These are phyloP conservation scores for Pezicula carpinea DNA, from an alignment of 2,329 filamentous ascomycete species.

Conservation along the genomic window DNA sequence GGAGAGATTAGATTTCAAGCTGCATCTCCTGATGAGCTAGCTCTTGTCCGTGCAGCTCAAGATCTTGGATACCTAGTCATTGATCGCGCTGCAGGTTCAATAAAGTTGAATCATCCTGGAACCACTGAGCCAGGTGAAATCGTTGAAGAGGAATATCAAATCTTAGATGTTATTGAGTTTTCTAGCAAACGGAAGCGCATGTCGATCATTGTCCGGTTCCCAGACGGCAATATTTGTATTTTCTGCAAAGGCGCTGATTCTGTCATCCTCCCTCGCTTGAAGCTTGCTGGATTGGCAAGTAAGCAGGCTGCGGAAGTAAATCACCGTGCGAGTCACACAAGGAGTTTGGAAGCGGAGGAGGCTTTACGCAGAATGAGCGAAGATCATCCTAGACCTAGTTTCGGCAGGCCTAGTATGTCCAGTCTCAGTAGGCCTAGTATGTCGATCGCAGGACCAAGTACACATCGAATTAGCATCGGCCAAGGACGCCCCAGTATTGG, in stretches of 20 bases:
- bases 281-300: conserved; percentile 66
- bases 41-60: conserved; percentile 77
- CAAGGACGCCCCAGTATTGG: conserved; percentile 14
- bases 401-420: conserved; percentile 19
- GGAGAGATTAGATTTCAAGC: conserved; percentile 79
- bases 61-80: conserved; percentile 78
- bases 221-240: conserved; percentile 74
- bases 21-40: conserved; percentile 84
- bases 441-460: conserved; percentile 4
- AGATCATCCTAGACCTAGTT: conserved; percentile 27
- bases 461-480: conserved; percentile 12
- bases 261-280: conserved; percentile 72
- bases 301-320: conserved; percentile 63
- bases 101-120: conserved; percentile 44
- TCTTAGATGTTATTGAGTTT: conserved; percentile 87
- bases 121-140: conserved; percentile 15
- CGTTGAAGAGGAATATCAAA: conserved; percentile 60
- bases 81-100: conserved; percentile 65
- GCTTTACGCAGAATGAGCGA: conserved; percentile 52
- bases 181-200: conserved; percentile 86
- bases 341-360: conserved; percentile 54
- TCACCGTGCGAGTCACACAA: conserved; percentile 51
- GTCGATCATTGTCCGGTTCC: conserved; percentile 81
- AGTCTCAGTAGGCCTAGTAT: not conserved
- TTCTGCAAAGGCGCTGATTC: conserved; percentile 92